phyloP scores from a whole-genome alignment of 768 basidiomycete genomes.

The Suillus brevipes region DNA sequence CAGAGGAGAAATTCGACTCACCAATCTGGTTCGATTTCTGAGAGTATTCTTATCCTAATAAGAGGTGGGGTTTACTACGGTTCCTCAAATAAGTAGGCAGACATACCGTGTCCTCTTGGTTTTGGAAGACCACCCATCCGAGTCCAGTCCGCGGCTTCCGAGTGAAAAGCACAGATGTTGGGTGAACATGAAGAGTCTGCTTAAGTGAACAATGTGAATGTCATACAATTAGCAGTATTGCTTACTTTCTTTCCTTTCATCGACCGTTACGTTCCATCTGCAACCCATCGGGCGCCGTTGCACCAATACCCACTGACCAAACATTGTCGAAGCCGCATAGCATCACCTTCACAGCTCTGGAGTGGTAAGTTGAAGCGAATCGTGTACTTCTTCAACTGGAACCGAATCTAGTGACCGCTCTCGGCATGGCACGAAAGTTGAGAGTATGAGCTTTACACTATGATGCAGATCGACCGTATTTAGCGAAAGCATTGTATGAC shows the following conservation, averaged over 20 bases:
- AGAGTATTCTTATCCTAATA: conserved; percentile 82
- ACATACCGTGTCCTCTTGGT: conserved; percentile 91
- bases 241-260: conserved; percentile 82
- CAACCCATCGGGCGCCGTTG: conserved; percentile 87
- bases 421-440: conserved; percentile 91
- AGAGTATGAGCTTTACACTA: conserved; percentile 95
- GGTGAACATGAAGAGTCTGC: conserved; percentile 87
- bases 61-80: conserved; percentile 15
- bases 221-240: conserved; percentile 1
- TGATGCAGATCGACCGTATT: conserved; percentile 77
- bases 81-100: not conserved
- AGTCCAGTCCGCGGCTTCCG: conserved; percentile 83
- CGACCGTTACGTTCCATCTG: conserved; percentile 91
- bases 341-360: conserved; percentile 90
- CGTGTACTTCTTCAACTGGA: conserved; percentile 96
- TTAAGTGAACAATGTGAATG: conserved; percentile 2
- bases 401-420: conserved; percentile 91
- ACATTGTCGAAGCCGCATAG: conserved; percentile 78
- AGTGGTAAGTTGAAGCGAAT: conserved; percentile 80
- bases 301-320: conserved; percentile 92
- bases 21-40: conserved; percentile 97
- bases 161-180: conserved; percentile 92
- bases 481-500: conserved; percentile 93
- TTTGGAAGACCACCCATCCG: conserved; percentile 98
- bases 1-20: conserved; percentile 30